Base-by-base conservation (phyloP, 2,329 filamentous ascomycete genomes). In the Pseudogymnoascus sp. region DNA sequence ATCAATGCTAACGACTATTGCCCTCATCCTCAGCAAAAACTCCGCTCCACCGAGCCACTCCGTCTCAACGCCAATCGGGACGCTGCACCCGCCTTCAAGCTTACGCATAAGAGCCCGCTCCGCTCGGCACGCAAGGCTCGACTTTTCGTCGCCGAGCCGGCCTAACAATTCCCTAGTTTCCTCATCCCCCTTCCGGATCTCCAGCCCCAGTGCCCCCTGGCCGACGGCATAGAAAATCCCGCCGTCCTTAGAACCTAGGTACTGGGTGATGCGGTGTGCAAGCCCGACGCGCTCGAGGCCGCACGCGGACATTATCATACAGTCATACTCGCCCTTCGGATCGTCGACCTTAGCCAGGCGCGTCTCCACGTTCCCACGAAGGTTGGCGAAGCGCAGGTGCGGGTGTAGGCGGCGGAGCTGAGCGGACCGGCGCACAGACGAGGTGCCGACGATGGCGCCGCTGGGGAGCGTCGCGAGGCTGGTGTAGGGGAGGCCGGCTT, bases 41-140 rank as follows among this genome's bases (percentile, higher is more conserved):
- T 74, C 75, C 31, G 12, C 31, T 25, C 31, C 23, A 53, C 80
- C 77, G 12, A 84, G 73, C 88, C 89, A 93, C 64, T 79, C 76
- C 60, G 88, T 90, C 78, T 92, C 88, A 3, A 96, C 91, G n/a
- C 93, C 93, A 64, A 97, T 91, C 1, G 93, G 93, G 59, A 96
- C 91, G 73, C 89, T 93, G 79, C 93, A 97, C n/a, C 93, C 93
- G 63, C 93, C 93, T 75, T 97, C 92, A 7, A 97, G 81, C 18
- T 86, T 86, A 42, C 92, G 83, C 82, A 97, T 86, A 64, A 97
- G 77, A 68, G 84, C 89, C 34, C 93, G 81, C 79, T 97, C 93
- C 0, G 90, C 89, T 65, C 88, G 78, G 69, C 84, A 88, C n/a
- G 88, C 87, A 67, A 90, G 77, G 69, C 84, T 86, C 0, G 89